Evolutionary conservation across 768 basidiomycete species (phyloP).

Genomic region (Pilatotrama ljubarskyi): DNA sequence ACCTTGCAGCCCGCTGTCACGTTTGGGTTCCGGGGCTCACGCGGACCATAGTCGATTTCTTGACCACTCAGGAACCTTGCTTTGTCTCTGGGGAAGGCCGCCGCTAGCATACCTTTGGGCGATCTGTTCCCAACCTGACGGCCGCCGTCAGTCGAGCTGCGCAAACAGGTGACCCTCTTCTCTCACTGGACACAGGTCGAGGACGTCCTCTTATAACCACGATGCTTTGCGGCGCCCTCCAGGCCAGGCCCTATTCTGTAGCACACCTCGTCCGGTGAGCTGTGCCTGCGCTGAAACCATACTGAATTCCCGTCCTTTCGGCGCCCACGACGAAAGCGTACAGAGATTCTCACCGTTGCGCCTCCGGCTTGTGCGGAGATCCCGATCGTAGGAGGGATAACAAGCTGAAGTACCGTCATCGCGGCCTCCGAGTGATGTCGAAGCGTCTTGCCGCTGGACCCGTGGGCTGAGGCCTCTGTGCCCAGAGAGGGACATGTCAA

Average conservation of each 20-base stretch:
- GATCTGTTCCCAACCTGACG: neutral
- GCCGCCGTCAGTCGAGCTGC: neutral
- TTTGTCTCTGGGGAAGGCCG: too few relatives aligned
- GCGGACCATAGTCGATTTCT: too few relatives aligned
- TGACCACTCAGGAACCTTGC: too few relatives aligned
- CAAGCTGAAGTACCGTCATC: neutral
- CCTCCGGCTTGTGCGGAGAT: neutral
- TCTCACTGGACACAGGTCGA: too few relatives aligned
- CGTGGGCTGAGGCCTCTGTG: neutral
- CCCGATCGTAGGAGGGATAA: neutral
- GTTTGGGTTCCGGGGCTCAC: too few relatives aligned
- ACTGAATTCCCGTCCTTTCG: constrained; percentile 8
- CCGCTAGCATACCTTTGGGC: too few relatives aligned
- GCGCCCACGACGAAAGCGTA: constrained; percentile 10
- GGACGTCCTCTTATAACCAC: too few relatives aligned
- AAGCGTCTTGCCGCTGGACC: neutral
- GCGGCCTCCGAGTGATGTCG: constrained; percentile 9
- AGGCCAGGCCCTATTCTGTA: neutral
- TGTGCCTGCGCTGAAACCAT: neutral
- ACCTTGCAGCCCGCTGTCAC: too few relatives aligned
- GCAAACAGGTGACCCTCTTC: neutral
- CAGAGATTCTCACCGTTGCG: constrained; percentile 2
- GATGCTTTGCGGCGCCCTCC: neutral
- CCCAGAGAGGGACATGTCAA: neutral
- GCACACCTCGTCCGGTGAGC: neutral